Conservation (phyloP, 352 stramenopile species). For the Phytophthora hybrid region DNA sequence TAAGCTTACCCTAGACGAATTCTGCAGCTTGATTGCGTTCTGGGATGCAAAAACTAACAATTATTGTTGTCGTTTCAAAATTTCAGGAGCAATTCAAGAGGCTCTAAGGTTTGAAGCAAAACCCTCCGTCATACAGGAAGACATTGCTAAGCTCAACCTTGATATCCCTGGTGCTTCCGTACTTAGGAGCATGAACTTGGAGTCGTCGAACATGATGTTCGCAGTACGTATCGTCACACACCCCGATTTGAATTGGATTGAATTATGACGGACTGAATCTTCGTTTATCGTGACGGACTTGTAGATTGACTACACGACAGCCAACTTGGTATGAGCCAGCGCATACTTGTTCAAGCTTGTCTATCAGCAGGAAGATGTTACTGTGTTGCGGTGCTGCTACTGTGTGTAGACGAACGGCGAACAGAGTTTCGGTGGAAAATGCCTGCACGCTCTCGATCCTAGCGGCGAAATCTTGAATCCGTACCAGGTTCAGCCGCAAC, state of each 20-base stretch:
- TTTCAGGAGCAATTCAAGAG: constrained; percentile 37
- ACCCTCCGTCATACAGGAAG: too few relatives aligned
- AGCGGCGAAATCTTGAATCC: constrained; percentile 54
- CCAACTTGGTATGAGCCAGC: constrained; percentile 48
- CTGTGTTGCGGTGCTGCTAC: constrained; percentile 37
- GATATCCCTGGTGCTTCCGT: not conserved
- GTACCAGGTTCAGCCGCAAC: constrained; percentile 55
- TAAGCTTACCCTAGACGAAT: not conserved
- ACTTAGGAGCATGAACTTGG: constrained; percentile 49
- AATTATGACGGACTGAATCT: too few relatives aligned
- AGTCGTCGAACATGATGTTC: constrained; percentile 79
- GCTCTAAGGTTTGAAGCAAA: constrained; percentile 23
- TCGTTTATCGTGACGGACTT: not conserved
- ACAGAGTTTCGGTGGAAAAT: constrained; percentile 62
- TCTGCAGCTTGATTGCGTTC: not conserved
- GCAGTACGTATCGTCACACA: constrained; percentile 34
- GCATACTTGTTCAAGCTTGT: not conserved
- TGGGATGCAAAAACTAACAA: not conserved
- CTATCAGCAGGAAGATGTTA: not conserved
- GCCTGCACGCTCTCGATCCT: constrained; percentile 68
- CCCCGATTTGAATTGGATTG: not conserved
- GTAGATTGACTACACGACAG: constrained; percentile 78
- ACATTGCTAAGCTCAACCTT: not conserved
- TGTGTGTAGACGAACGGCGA: constrained; percentile 35
- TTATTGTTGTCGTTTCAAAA: not conserved